These are phyloP conservation scores for Penicillium oxalicum DNA, from an alignment of 2,329 filamentous ascomycete species.

Conservation along the genomic window DNA sequence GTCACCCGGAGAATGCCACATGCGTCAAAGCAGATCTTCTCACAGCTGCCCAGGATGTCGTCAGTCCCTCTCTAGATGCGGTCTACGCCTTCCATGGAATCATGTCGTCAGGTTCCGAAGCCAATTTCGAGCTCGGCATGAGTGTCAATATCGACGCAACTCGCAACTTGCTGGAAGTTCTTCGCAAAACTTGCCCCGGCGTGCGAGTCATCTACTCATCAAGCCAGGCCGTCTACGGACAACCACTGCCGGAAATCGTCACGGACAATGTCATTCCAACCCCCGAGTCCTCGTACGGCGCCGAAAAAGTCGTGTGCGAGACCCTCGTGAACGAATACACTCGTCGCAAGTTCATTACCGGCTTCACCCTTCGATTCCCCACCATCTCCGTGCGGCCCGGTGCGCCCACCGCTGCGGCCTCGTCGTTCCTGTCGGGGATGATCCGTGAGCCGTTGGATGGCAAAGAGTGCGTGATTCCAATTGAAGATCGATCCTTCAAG, in stretches of 20 bases:
- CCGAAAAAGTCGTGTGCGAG: slow-evolving; percentile 59
- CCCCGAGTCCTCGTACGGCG: slow-evolving; percentile 58
- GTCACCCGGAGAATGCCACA: slow-evolving; percentile 47
- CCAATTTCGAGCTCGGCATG: slow-evolving; percentile 55
- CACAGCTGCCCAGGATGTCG: slow-evolving; percentile 33
- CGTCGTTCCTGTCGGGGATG: slow-evolving; percentile 57
- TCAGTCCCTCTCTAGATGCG: slow-evolving; percentile 44
- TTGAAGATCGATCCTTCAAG: slow-evolving; percentile 46
- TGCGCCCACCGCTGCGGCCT: slow-evolving; percentile 55
- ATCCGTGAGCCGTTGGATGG: slow-evolving; percentile 58
- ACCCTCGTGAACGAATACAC: slow-evolving; percentile 59
- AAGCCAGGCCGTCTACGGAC: slow-evolving; percentile 59
- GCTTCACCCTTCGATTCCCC: slow-evolving; percentile 54
- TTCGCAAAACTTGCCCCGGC: slow-evolving; percentile 47
- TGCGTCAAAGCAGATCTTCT: slow-evolving; percentile 51
- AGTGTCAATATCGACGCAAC: slow-evolving; percentile 58
- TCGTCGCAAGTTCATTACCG: slow-evolving; percentile 53
- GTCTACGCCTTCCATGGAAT: slow-evolving; percentile 62
- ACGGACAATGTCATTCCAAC: slow-evolving; percentile 50
- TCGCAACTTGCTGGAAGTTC: slow-evolving; percentile 48
- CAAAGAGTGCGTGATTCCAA: slow-evolving; percentile 47
- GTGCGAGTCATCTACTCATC: slow-evolving; percentile 57
- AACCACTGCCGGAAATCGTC: slow-evolving; percentile 50
- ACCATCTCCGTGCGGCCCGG: slow-evolving; percentile 59
- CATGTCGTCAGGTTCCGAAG: slow-evolving; percentile 60